Base-by-base conservation (phyloP, 352 stramenopile genomes). In the Aphanomyces invadans region DNA sequence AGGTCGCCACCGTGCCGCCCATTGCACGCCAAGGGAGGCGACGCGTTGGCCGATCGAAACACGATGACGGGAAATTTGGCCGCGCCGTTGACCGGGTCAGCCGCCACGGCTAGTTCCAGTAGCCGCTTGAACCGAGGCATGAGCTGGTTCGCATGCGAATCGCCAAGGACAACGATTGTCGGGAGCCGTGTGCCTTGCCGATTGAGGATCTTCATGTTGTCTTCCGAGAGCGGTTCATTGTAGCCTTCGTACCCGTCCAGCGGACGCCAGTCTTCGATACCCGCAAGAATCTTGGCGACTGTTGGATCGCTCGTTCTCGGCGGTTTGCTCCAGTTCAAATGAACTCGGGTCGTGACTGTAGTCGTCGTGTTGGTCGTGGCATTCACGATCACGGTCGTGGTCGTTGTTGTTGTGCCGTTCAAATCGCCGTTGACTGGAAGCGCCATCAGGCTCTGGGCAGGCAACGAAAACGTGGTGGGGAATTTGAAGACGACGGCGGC, bases 141-240 rank as follows among this genome's bases (percentile, higher is more conserved):
- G 3, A 69, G 26, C 52, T 53, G 46, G 49, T 69, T 39, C 12
- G 11, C 23, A 38, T 69, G 63, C 26, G 63, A 69, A 51, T 69
- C 63, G n/a, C 63, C 63, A 33, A 69, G 7, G 7, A 62, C 63
- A 29, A 69, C 23, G 11, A 48, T 31, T 10, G 21, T 46, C 4
- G 19, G 21, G 12, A 26, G 36, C 21, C 36, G 25, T 15, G 36
- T 42, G 36, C 36, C 36, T 4, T 19, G 10, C 54, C 19, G 36
- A 25, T 62, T 62, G 28, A 62, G 54, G 3, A 62, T 45, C 15
- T 33, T 62, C 29, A 62, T 33, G 7, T 5, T 55, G 48, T 55
- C 48, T 15, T 55, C 38, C 7, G 38, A 48, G 28, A 62, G 54
- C 7, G 23, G 38, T 54, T 54, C 54, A 7, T 57, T 54, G 42